These are phyloP conservation scores for Helianthus tuberosus DNA, from an alignment of 129 eudicot species.

Conservation along the genomic window DNA sequence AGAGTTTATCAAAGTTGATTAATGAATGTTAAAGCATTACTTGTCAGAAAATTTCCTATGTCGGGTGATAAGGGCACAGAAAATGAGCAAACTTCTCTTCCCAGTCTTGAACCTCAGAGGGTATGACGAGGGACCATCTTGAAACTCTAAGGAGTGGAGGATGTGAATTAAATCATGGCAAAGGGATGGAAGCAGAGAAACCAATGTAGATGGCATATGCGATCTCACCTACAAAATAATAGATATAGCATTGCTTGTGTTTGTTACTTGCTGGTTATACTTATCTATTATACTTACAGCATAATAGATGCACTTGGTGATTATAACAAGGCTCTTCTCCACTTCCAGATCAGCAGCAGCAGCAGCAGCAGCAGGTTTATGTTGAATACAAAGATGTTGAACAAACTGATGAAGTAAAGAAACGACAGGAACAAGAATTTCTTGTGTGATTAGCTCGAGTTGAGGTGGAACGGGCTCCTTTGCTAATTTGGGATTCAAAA, in stretches of 20 bases:
- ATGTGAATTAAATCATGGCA: slow-evolving; percentile 55
- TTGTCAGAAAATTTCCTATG: slow-evolving; percentile 74
- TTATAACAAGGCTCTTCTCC: slow-evolving; percentile 59
- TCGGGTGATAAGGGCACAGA: slow-evolving; percentile 67
- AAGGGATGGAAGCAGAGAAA: slow-evolving; percentile 60
- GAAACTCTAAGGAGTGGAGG: slow-evolving; percentile 53
- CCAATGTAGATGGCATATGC: slow-evolving; percentile 74
- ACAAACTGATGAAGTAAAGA: slow-evolving; percentile 53
- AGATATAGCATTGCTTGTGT: slow-evolving; percentile 9
- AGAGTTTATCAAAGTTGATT: slow-evolving; percentile 6
- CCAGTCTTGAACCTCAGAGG: slow-evolving; percentile 58
- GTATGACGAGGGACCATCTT: slow-evolving; percentile 36
- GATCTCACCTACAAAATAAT: slow-evolving; percentile 65
- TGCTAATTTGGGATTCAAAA: slow-evolving; percentile 73
- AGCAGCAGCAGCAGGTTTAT: not conserved
- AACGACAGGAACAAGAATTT: slow-evolving; percentile 60
- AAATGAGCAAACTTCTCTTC: slow-evolving; percentile 70
- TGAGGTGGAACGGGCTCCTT: slow-evolving; percentile 80
- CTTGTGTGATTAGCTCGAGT: slow-evolving; percentile 59
- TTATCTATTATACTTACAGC: slow-evolving; percentile 50
- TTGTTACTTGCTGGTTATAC: slow-evolving; percentile 16
- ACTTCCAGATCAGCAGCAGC: slow-evolving; percentile 30
- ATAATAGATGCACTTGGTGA: slow-evolving; percentile 71
- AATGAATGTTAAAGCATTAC: slow-evolving; percentile 43
- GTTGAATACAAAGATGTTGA: slow-evolving; percentile 44